phyloP scores from a whole-genome alignment of 2,329 filamentous ascomycete species.

The Cryoendolithus antarcticus region DNA sequence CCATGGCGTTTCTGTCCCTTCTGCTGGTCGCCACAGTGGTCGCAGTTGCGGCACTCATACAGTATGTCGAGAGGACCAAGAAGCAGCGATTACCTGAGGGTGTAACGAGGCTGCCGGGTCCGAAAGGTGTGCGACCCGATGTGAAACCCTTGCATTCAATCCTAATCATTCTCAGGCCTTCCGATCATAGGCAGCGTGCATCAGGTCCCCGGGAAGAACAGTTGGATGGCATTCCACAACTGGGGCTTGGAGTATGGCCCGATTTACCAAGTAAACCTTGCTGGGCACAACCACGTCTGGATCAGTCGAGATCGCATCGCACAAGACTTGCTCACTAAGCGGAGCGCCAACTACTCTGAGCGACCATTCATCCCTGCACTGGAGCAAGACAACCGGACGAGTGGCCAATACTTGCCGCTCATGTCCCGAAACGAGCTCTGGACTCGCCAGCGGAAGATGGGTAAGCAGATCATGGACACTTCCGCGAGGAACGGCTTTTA shows the following conservation, averaged over 20 bases:
- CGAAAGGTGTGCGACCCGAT: constrained; percentile 10
- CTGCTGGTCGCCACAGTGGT: constrained; percentile 15
- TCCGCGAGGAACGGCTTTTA: constrained; percentile 30
- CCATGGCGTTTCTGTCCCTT: constrained; percentile 12
- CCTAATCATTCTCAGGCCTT: constrained; percentile 20
- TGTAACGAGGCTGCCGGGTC: constrained; percentile 13
- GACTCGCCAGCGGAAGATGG: constrained; percentile 32
- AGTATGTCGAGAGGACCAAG: constrained; percentile 7
- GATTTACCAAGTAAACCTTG: constrained; percentile 34
- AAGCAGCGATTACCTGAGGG: constrained; percentile 8
- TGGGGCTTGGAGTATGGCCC: constrained; percentile 28
- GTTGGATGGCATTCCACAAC: constrained; percentile 34
- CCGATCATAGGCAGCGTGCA: constrained; percentile 31
- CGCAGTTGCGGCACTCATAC: constrained; percentile 15
- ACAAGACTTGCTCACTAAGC: constrained; percentile 31
- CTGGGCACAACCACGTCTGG: constrained; percentile 34
- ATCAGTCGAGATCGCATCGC: constrained; percentile 32
- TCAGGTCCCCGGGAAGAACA: constrained; percentile 32
- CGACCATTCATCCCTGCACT: constrained; percentile 33
- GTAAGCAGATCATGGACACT: constrained; percentile 33
- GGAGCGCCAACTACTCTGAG: constrained; percentile 34
- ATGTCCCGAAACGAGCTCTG: constrained; percentile 30
- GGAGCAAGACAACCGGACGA: constrained; percentile 32
- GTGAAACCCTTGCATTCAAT: neutral
- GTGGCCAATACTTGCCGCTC: constrained; percentile 33